These are phyloP conservation scores for Penicillium steckii DNA, from an alignment of 495 filamentous ascomycete species.

Conservation along the genomic window DNA sequence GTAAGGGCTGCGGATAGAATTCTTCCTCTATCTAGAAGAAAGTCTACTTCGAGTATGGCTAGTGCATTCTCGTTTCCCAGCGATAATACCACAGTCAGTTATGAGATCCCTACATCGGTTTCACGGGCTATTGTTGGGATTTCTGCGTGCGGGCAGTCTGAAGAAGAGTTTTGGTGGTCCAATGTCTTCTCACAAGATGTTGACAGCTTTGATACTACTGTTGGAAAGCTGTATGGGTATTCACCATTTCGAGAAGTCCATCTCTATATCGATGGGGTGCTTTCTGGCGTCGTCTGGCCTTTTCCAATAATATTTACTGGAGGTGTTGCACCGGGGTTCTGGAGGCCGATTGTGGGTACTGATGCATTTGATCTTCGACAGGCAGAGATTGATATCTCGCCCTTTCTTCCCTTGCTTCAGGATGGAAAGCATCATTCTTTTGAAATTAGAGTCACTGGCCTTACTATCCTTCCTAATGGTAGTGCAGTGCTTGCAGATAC, in stretches of 20 bases:
- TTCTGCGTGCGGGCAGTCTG: constrained; percentile 72
- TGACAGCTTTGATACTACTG: constrained; percentile 56
- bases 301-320: constrained; percentile 89
- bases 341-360: constrained; percentile 82
- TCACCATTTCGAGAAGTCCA: constrained; percentile 84
- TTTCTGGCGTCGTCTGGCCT: constrained; percentile 82
- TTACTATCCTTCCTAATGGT: constrained; percentile 46
- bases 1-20: constrained; percentile 61
- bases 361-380: constrained; percentile 80
- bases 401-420: constrained; percentile 68
- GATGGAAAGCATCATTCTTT: constrained; percentile 67
- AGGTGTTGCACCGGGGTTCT: constrained; percentile 77
- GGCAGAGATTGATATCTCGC: constrained; percentile 82
- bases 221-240: constrained; percentile 63
- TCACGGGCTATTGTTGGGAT: constrained; percentile 74
- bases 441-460: constrained; percentile 65
- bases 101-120: constrained; percentile 59
- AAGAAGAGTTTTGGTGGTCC: constrained; percentile 88
- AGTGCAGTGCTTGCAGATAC: constrained; percentile 53
- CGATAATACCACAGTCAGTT: constrained; percentile 54
- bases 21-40: constrained; percentile 70
- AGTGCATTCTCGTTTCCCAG: constrained; percentile 71
- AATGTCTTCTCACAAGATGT: constrained; percentile 70
- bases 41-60: constrained; percentile 48
- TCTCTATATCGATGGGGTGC: constrained; percentile 68